Evolutionary conservation across 2,329 filamentous ascomycete species (phyloP).

Genomic region (Fusarium phyllophilum): DNA sequence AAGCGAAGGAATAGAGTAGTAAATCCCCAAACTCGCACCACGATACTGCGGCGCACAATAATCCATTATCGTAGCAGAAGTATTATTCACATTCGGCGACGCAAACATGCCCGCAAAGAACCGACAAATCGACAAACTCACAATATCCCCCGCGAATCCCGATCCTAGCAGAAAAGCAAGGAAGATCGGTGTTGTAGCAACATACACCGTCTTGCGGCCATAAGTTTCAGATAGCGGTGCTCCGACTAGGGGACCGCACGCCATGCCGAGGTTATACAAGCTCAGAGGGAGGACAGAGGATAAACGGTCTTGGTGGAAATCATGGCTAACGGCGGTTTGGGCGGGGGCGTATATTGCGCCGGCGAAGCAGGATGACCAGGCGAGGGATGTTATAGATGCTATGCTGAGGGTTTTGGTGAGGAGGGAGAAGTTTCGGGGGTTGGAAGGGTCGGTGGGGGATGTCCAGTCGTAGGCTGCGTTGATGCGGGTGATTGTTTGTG

Average conservation of each 20-base stretch:
- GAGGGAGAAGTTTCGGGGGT: conserved; percentile 24
- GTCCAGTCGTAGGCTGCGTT: conserved; percentile 33
- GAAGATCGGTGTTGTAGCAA: conserved; percentile 25
- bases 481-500: conserved; percentile 22
- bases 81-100: conserved; percentile 30
- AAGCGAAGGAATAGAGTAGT: conserved; percentile 27
- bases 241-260: conserved; percentile 19
- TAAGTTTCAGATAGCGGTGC: conserved; percentile 28
- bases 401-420: conserved; percentile 4
- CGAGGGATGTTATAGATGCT: conserved; percentile 9
- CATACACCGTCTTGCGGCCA: conserved; percentile 23
- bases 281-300: conserved; percentile 2
- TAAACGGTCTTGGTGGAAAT: background rate
- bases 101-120: conserved; percentile 33
- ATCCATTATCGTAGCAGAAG: conserved; percentile 28
- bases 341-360: conserved; percentile 27
- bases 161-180: background rate
- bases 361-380: conserved; percentile 6
- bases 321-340: background rate
- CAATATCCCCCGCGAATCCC: background rate
- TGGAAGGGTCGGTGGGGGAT: conserved; percentile 10
- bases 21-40: conserved; percentile 12
- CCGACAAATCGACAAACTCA: conserved; percentile 1
- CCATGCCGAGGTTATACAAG: conserved; percentile 33
- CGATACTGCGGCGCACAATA: conserved; percentile 6